Percentiles rank a stretch among this genome's conserved stretches.
These are phyloP conservation scores for Epicoccum nigrum DNA, from an alignment of 2,329 filamentous ascomycete species.

Conservation along the genomic window DNA sequence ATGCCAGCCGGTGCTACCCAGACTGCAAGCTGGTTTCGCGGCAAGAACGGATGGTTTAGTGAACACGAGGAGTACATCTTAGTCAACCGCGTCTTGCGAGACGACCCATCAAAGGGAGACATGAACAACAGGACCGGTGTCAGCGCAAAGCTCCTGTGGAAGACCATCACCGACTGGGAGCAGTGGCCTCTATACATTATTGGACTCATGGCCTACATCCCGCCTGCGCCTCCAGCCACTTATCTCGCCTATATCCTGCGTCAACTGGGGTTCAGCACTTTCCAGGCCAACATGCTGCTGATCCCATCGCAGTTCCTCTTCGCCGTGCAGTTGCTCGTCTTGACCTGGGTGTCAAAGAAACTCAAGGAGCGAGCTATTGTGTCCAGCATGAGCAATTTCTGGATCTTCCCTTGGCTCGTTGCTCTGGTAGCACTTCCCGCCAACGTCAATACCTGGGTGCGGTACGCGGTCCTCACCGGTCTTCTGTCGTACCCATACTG, in stretches of 20 bases:
- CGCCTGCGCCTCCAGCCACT: constrained; percentile 23
- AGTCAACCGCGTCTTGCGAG: constrained; percentile 65
- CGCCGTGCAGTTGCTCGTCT: constrained; percentile 51
- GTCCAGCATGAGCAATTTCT: constrained; percentile 60
- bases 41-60: constrained; percentile 66
- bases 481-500: constrained; percentile 62
- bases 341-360: constrained; percentile 55
- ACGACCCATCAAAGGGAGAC: constrained; percentile 61
- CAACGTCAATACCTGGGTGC: constrained; percentile 55
- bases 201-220: constrained; percentile 53
- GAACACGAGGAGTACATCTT: constrained; percentile 66
- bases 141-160: constrained; percentile 25
- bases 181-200: constrained; percentile 44
- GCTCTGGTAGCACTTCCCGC: constrained; percentile 57
- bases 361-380: constrained; percentile 56
- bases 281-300: constrained; percentile 67
- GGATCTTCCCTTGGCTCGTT: constrained; percentile 65
- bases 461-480: constrained; percentile 58
- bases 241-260: constrained; percentile 64
- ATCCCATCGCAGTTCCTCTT: constrained; percentile 56
- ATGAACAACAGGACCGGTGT: constrained; percentile 54
- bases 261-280: constrained; percentile 65
- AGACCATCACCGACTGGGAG: constrained; percentile 37
- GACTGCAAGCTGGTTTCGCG: constrained; percentile 62
- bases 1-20: constrained; percentile 59